Evolutionary conservation across 192 early-diverging fungal genomes (phyloP), one percentile per base, ranked within the genome.

Genomic region (Geranomyces michiganensis): DNA sequence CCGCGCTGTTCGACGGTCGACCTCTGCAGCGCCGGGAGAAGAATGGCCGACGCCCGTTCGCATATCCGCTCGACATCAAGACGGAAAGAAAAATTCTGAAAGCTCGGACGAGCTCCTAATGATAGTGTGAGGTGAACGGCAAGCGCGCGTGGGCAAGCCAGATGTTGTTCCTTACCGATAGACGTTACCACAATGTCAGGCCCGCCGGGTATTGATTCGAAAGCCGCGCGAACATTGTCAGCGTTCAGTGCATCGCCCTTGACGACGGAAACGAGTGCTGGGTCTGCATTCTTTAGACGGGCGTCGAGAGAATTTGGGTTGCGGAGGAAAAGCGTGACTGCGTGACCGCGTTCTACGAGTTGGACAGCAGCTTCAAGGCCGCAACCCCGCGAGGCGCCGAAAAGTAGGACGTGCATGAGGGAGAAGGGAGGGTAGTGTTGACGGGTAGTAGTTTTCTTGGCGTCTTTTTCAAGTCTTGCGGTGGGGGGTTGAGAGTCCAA

Each of bases 381-480:
- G 30, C 58, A 60, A 27, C 58, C 58, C 5, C 58, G 58, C 27
- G 58, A 60, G 19, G 58, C 58, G 22, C 58, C 58, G 15, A 53
- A 53, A 15, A 53, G 51, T 3, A 53, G 51, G 51, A 53, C 51
- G 4, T 53, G 4, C 51, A 53, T 53, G 19, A 24, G 3, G 10
- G 10, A 41, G 3, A 10, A 41, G 5, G 36, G 10, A 3, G 3
- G 3, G 36, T 41, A 7, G 36, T 41, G 36, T 41, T 41, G 36
- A 41, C 5, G n/a, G n/a, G n/a, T n/a, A n/a, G n/a, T n/a, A n/a
- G n/a, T n/a, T n/a, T n/a, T n/a, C n/a, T n/a, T n/a, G n/a, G n/a
- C n/a, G n/a, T n/a, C n/a, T n/a, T n/a, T n/a, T n/a, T n/a, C n/a
- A n/a, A n/a, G n/a, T n/a, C n/a, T n/a, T n/a, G n/a, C n/a, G n/a